Conservation (phyloP, 75 land plant species). For the Selaginella tamariscina region DNA sequence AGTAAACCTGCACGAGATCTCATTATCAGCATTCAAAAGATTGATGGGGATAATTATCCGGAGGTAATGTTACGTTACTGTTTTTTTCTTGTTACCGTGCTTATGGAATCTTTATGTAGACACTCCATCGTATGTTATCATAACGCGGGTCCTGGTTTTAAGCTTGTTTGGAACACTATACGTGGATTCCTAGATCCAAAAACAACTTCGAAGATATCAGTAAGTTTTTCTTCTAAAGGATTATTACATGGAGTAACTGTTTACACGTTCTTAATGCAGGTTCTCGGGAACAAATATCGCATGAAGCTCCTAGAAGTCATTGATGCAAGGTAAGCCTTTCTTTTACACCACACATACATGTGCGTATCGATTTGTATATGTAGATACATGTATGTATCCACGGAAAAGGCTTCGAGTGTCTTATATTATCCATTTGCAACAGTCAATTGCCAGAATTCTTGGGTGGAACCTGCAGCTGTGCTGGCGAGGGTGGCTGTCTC, state of each 20-base stretch:
- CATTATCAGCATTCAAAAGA: slow-evolving; percentile 43
- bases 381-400: too few species aligned
- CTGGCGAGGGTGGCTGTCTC: slow-evolving; percentile 56
- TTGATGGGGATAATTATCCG: slow-evolving; percentile 68
- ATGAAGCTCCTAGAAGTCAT: slow-evolving; percentile 43
- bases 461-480: slow-evolving; percentile 63
- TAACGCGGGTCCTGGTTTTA: slow-evolving; percentile 91
- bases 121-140: slow-evolving; percentile 68
- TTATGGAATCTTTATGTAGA: slow-evolving; percentile 34
- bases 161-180: slow-evolving; percentile 67
- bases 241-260: too few species aligned
- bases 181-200: slow-evolving; percentile 75
- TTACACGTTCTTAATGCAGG: too few species aligned
- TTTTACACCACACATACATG: too few species aligned
- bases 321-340: slow-evolving; percentile 42
- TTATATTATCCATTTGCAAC: slow-evolving; percentile 3
- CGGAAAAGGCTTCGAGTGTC: too few species aligned
- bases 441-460: slow-evolving; percentile 75
- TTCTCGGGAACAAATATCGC: slow-evolving; percentile 46
- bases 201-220: slow-evolving; percentile 73
- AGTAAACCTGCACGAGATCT: slow-evolving; percentile 49
- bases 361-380: too few species aligned
- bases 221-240: slow-evolving; percentile 16
- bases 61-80: slow-evolving; percentile 29
- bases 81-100: not conserved